These are phyloP conservation scores for Colletotrichum sp. DNA, from an alignment of 2,329 filamentous ascomycete species.

Conservation along the genomic window DNA sequence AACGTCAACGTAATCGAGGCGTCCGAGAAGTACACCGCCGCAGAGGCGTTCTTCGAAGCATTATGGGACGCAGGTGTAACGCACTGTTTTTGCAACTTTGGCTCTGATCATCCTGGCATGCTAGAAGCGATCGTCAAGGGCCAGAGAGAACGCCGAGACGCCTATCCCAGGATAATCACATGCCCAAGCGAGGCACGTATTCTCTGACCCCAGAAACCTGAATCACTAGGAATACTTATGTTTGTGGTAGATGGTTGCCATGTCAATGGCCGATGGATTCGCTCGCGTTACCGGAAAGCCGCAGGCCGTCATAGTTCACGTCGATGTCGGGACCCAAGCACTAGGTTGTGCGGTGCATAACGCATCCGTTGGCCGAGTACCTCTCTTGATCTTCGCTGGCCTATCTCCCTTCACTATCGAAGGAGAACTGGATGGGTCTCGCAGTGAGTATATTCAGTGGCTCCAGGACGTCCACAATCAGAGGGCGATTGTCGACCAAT, in stretches of 20 bases:
- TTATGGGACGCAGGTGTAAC: constrained; percentile 40
- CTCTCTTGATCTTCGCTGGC: constrained; percentile 80
- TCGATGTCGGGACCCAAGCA: constrained; percentile 83
- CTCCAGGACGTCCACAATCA: constrained; percentile 85
- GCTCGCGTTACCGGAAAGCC: constrained; percentile 74
- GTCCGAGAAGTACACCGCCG: constrained; percentile 61
- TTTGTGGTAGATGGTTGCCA: constrained; percentile 75
- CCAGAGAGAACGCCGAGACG: constrained; percentile 71
- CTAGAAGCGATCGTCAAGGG: constrained; percentile 83
- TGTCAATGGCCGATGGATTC: constrained; percentile 85
- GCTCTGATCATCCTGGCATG: constrained; percentile 77
- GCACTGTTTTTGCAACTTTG: constrained; percentile 65
- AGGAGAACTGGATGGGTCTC: constrained; percentile 77
- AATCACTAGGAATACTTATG: too few species aligned
- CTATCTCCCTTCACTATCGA: constrained; percentile 79
- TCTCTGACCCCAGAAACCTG: too few species aligned
- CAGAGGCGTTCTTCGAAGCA: constrained; percentile 70
- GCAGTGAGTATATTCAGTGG: constrained; percentile 88
- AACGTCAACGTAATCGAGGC: background rate
- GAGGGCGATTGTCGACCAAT: constrained; percentile 80
- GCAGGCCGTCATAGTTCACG: constrained; percentile 80
- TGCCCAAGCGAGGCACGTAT: background rate
- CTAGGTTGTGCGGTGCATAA: constrained; percentile 82
- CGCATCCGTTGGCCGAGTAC: constrained; percentile 74
- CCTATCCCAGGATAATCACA: background rate